Evolutionary conservation across 768 basidiomycete species (phyloP), one percentile per base, ranked within the genome.

Genomic region (Melanogaster broomeanus): DNA sequence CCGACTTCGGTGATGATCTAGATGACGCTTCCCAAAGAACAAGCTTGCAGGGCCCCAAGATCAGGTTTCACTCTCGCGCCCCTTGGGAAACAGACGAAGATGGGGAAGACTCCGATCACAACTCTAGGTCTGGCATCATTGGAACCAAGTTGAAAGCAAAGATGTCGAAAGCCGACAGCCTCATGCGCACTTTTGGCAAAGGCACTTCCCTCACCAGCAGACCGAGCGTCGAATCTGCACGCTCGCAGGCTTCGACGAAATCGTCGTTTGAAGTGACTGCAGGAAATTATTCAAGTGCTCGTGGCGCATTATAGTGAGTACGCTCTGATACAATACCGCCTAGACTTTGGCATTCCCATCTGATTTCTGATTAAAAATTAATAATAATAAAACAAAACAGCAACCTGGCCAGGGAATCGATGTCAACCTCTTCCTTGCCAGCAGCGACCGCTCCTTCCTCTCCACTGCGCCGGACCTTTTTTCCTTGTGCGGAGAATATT

Each of bases 1-100:
- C 64, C 18, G 64, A 63, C 21, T 22, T 51, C 2, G 70, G 72
- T 42, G 73, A 73, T 37, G 74, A 73, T 40, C 75, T 78, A 45
- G 73, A 79, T 33, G 75, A 75, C 9, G 60, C 73, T 33, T 69
- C 76, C 2, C 67, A 76, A 52, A 77, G 84, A 47, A 80, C 90
- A 68, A 90, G 87, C 60, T 71, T 85, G 42, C 81, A 87, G 30
- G 90, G 90, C n/a, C 90, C 90, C 27, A 90, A 83, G 68, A 88
- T 91, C 79, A 83, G 84, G 45, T 83, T 90, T 63, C 87, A 90
- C 67, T 88, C 87, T 55, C 85, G 79, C 22, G 86, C 90, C 16
- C 90, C 90, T 35, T 93, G 90, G 90, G 89, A 91, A 69, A 69
- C 77, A 33, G 86, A 82, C 43, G 81, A 77, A 13, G 77, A 73